Percentiles rank a stretch among this genome's conserved stretches.
Conservation (phyloP, 164 flowering plant species). For the Chloranthus sessilifolius region DNA sequence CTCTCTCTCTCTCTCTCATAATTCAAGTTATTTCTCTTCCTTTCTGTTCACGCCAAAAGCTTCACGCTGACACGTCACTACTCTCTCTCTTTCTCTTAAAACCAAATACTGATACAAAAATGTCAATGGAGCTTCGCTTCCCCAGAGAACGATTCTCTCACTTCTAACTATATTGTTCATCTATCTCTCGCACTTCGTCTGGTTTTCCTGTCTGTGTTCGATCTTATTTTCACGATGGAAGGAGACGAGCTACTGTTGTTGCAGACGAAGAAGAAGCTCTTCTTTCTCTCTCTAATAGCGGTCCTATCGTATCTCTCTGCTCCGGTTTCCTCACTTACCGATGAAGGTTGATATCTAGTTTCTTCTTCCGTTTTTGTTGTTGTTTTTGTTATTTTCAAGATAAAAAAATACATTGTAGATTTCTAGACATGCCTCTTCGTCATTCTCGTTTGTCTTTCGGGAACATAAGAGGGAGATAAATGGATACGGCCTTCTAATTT, state of each 20-base stretch:
- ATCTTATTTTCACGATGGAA: neutral
- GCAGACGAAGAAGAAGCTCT: conserved; percentile 12
- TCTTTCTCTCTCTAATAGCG: conserved; percentile 8
- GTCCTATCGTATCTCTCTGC: conserved; percentile 24
- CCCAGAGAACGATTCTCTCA: too few species aligned
- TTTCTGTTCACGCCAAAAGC: conserved; percentile 78
- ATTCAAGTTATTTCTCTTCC: conserved; percentile 34
- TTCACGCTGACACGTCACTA: conserved; percentile 24
- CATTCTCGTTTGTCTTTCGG: too few species aligned
- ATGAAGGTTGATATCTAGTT: conserved; percentile 36
- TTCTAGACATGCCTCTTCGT: neutral
- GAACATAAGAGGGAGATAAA: too few species aligned
- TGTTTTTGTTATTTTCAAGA: too few species aligned
- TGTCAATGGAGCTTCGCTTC: too few species aligned
- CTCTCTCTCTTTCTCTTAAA: too few species aligned
- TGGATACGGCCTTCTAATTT: too few species aligned
- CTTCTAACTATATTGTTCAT: too few species aligned
- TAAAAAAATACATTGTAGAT: too few species aligned
- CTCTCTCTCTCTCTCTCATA: conserved; percentile 16
- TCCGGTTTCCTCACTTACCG: conserved; percentile 30
- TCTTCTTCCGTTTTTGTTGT: neutral
- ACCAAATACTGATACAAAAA: too few species aligned
- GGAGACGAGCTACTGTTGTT: neutral
- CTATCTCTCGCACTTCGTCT: conserved; percentile 8
- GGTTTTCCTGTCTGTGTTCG: neutral